Conservation (phyloP, 164 flowering plant genomes). For the Annona squamosa region DNA sequence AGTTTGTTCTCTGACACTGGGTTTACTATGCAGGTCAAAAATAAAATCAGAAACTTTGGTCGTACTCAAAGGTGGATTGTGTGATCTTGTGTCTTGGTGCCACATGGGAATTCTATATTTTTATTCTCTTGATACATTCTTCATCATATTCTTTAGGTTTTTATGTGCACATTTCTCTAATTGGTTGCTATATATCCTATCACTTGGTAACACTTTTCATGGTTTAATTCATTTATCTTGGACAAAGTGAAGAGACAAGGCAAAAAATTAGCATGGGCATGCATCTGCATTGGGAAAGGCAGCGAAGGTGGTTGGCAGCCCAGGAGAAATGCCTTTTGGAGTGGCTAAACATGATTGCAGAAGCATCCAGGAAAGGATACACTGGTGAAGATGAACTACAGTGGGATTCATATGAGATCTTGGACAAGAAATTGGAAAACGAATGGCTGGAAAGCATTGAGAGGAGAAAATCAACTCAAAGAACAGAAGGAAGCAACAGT, state of each 20-base stretch:
- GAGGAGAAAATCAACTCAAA: slow-evolving; percentile 39
- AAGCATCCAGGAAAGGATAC: slow-evolving; percentile 64
- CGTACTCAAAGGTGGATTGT: slow-evolving; percentile 77
- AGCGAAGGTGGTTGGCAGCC: slow-evolving; percentile 46
- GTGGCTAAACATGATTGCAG: slow-evolving; percentile 87
- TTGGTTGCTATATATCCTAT: not conserved
- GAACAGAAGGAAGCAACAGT: slow-evolving; percentile 54
- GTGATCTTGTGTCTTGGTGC: not conserved
- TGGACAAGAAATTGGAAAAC: slow-evolving; percentile 44
- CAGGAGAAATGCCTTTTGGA: slow-evolving; percentile 69
- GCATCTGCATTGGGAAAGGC: slow-evolving; percentile 67
- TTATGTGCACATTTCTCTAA: too few species aligned
- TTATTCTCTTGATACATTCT: not conserved
- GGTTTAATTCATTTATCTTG: not conserved
- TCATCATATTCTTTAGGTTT: not conserved
- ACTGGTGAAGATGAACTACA: slow-evolving; percentile 63
- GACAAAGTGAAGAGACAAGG: slow-evolving; percentile 68
- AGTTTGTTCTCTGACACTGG: slow-evolving; percentile 5
- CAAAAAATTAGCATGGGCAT: slow-evolving; percentile 72
- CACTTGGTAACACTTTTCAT: not conserved
- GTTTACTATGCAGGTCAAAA: slow-evolving; percentile 60
- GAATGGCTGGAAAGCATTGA: slow-evolving; percentile 75
- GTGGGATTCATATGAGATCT: slow-evolving; percentile 72
- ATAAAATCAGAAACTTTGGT: slow-evolving; percentile 65
- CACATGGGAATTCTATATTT: not conserved